Evolutionary conservation across 2,329 filamentous ascomycete genomes (phyloP), one percentile per base, ranked within the genome.

Genomic region (Geosmithia flava): DNA sequence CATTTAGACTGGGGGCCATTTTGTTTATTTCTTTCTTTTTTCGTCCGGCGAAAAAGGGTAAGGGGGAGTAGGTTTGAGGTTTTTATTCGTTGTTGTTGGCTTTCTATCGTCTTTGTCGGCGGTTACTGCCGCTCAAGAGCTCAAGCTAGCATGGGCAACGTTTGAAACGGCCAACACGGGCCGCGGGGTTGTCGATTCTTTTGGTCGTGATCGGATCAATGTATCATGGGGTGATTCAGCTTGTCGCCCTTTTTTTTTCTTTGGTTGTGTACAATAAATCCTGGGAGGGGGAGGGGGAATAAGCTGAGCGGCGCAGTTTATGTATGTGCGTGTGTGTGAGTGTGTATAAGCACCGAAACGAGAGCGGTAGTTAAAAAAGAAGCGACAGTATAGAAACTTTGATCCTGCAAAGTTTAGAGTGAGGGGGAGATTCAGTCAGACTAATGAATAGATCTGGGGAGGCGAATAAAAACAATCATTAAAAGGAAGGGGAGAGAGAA

Each of bases 1-100:
- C 56, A 45, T 58, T 57, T 40, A 70, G 49, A 45, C 60, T 59
- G 50, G 64, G 59, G 56, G 66, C 64, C 72, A 76, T 76, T 27
- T 27, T 6, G 4, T 13, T 41, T 16, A 4, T 37, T 13, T 3
- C 13, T 11, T 37, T 37, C 11, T 37, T 37, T 37, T 37, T 13
- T 37, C 33, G 33, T 3, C 33, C 33, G 13, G 33, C 33, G 33
- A 37, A 37, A 37, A 37, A 37, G 15, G 33, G 13, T n/a, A n/a
- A n/a, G n/a, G n/a, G n/a, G n/a, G n/a, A n/a, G n/a, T n/a, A n/a
- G n/a, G n/a, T n/a, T n/a, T n/a, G n/a, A n/a, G n/a, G n/a, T n/a
- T n/a, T n/a, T n/a, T n/a, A n/a, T n/a, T n/a, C n/a, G n/a, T 7
- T 37, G 6, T 37, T 11, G 33, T 27, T 37, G 33, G 33, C n/a